A percentile compares a stretch with the other conserved stretches of the same genome.
phyloP scores from a whole-genome alignment of 345 rosid genomes.

The Bruguiera sexangula region DNA sequence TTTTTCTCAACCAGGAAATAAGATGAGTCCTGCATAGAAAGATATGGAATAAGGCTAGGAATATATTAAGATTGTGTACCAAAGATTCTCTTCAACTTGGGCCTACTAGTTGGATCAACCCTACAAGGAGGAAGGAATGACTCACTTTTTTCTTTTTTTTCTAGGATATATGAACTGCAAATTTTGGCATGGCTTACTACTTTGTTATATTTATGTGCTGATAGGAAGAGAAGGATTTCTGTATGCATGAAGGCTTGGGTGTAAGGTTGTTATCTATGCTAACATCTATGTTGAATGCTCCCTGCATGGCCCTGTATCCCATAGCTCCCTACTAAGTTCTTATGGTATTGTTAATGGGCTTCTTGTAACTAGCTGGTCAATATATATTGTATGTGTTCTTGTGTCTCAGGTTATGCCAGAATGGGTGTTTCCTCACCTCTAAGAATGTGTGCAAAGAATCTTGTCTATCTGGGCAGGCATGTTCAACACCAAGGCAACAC shows the following conservation, averaged over 20 bases:
- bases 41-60: too few relatives aligned
- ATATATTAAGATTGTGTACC: background rate
- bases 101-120: background rate
- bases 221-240: background rate
- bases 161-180: background rate
- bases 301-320: background rate
- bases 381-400: constrained; percentile 16
- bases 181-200: background rate
- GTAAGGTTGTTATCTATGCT: background rate
- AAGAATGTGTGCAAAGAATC: constrained; percentile 53
- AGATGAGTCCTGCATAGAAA: background rate
- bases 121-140: background rate
- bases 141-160: background rate
- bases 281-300: background rate
- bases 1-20: background rate
- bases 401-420: constrained; percentile 38
- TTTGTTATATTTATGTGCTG: background rate
- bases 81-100: background rate
- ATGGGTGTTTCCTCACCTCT: constrained; percentile 53
- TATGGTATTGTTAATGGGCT: background rate
- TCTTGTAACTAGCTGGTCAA: constrained; percentile 4
- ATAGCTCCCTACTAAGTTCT: background rate
- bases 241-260: constrained; percentile 2
- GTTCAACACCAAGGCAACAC: constrained; percentile 37
- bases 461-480: constrained; percentile 38